phyloP scores from a whole-genome alignment of 1,284 basidiomycete genomes.

The Pyrrhoderma noxium region DNA sequence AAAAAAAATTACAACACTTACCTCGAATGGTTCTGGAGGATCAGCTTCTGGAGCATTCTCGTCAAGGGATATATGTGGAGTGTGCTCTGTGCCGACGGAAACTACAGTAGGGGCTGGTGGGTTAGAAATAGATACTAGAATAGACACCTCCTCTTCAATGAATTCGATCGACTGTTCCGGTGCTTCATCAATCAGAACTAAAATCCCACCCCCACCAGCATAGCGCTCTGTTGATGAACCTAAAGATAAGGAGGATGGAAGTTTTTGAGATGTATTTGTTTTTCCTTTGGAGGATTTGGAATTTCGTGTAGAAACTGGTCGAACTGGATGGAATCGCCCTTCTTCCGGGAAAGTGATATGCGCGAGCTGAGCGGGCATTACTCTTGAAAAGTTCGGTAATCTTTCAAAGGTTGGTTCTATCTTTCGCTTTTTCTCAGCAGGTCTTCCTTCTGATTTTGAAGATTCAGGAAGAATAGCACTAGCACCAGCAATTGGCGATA shows the following conservation, averaged over 20 bases:
- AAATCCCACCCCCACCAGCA: constrained; percentile 76
- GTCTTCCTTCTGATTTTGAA: constrained; percentile 26
- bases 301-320: constrained; percentile 59
- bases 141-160: constrained; percentile 57
- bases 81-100: constrained; percentile 24
- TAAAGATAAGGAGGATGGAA: constrained; percentile 22
- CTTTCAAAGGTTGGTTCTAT: constrained; percentile 72
- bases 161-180: constrained; percentile 65
- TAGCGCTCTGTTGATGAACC: constrained; percentile 47
- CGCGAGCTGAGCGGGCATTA: constrained; percentile 84
- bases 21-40: constrained; percentile 74
- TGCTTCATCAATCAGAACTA: constrained; percentile 66
- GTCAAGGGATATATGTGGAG: constrained; percentile 55
- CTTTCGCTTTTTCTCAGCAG: constrained; percentile 44
- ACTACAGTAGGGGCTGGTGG: constrained; percentile 26
- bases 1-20: constrained; percentile 30
- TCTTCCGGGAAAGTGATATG: constrained; percentile 79
- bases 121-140: constrained; percentile 10
- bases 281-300: constrained; percentile 32
- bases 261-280: constrained; percentile 23
- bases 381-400: constrained; percentile 85
- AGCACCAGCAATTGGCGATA: constrained; percentile 48
- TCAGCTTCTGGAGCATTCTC: constrained; percentile 70
- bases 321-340: constrained; percentile 84
- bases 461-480: constrained; percentile 42